Base-by-base conservation (phyloP, 495 filamentous ascomycete species). In the Tuber magnatum region DNA sequence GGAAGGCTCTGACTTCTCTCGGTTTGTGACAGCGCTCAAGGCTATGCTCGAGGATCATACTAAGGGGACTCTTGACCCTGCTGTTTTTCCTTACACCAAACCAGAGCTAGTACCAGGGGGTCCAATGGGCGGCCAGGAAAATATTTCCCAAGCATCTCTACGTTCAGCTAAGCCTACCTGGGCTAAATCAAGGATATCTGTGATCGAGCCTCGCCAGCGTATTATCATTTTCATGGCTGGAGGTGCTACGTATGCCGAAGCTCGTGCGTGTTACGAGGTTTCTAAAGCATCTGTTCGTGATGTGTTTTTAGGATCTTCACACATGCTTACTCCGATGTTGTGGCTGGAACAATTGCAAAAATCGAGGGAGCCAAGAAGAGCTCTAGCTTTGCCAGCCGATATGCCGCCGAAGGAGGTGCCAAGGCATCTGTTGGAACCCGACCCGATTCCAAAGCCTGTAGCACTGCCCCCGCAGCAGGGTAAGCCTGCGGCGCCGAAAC, bases 191-290 rank as follows among this genome's bases (percentile, higher is more conserved):
- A 89, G 92, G 72, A 86, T 90, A 40, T 87, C 91, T 24, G 88
- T 89, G 16, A 88, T 91, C 32, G 94, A 97, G 80, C 93, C 92
- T 72, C 89, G 90, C 69, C 95, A 99, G 84, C 91, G 95, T 65
- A 89, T 98, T 69, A 92, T 99, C 75, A 91, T 98, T 69, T 97
- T 97, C 83, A 91, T 98, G 89, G 94, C 95, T 32, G 95, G 96
- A 48, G 95, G 95, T 61, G 96, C 96, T 10, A 99, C 94, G 4
- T 95, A 94, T 83, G 91, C 92, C 1, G 95, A 99, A 84, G 86
- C 92, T 10, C 89, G 96, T 71, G 87, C 91, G 32, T 98, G 95
- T 84, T 97, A 98, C 80, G 94, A 99, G 77, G 83, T 94, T 68
- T 91, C 92, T 14, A 87, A 91, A 75, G 80, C 87, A 70, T 88